These are phyloP conservation scores for Butyriboletus pseudospeciosus DNA, from an alignment of 1,284 basidiomycete species.

Conservation along the genomic window DNA sequence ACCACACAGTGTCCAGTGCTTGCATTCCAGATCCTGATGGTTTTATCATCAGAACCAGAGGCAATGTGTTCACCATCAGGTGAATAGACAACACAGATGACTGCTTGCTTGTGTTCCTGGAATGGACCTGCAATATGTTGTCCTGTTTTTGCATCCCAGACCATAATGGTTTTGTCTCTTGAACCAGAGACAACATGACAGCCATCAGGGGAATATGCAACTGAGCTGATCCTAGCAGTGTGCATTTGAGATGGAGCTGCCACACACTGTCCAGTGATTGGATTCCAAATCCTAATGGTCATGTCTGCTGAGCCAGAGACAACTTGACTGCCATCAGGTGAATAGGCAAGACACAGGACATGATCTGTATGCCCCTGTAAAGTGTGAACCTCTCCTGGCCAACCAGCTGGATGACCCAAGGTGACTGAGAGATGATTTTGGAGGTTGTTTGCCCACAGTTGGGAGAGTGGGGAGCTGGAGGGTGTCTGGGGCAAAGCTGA, in stretches of 20 bases:
- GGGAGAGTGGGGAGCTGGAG: conserved; percentile 10
- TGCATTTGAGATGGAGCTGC: conserved; percentile 4
- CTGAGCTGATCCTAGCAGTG: neutral
- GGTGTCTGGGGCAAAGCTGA: conserved; percentile 27
- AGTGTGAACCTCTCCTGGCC: conserved; percentile 19
- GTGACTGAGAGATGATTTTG: conserved; percentile 10
- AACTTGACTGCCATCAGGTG: conserved; percentile 18
- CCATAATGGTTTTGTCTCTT: conserved; percentile 1
- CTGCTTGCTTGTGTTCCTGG: neutral
- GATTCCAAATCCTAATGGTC: conserved; percentile 17
- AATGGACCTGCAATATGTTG: conserved; percentile 14
- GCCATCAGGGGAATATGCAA: conserved; percentile 20
- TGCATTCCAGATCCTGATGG: conserved; percentile 13
- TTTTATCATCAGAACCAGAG: conserved; percentile 4
- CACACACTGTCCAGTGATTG: conserved; percentile 21
- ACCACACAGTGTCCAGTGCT: conserved; percentile 2
- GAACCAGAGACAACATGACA: conserved; percentile 9
- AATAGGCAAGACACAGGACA: conserved; percentile 16
- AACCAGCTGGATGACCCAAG: conserved; percentile 9
- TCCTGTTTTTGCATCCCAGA: conserved; percentile 16
- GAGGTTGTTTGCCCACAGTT: conserved; percentile 16
- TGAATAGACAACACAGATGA: conserved; percentile 10
- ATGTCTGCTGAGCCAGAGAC: conserved; percentile 10
- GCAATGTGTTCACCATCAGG: conserved; percentile 13
- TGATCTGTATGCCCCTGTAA: conserved; percentile 9